Evolutionary conservation across 352 stramenopile species (phyloP).

Genomic region (Globisporangium canariense): DNA sequence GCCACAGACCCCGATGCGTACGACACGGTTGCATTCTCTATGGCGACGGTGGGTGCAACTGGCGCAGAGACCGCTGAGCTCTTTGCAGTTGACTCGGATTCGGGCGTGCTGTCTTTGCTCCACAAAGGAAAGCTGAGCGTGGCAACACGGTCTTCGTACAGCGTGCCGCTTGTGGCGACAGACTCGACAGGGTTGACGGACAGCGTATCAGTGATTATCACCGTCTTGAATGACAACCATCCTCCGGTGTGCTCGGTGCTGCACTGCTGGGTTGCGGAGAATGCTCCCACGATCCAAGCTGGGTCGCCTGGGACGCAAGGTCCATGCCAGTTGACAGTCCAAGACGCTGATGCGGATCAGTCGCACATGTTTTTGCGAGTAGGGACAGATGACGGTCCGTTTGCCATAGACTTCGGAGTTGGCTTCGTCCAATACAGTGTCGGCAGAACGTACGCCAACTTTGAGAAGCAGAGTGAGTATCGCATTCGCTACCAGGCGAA

Average conservation of each 20-base stretch:
- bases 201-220: constrained; percentile 19
- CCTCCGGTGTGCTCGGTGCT: constrained; percentile 34
- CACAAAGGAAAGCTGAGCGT: constrained; percentile 11
- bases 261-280: constrained; percentile 63
- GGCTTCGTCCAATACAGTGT: constrained; percentile 30
- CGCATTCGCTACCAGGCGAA: constrained; percentile 44
- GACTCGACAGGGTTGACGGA: constrained; percentile 20
- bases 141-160: not conserved
- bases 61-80: not conserved
- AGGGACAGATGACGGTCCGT: constrained; percentile 11
- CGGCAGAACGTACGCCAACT: constrained; percentile 31
- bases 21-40: constrained; percentile 28
- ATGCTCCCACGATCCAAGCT: constrained; percentile 27
- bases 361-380: constrained; percentile 46
- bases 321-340: constrained; percentile 29
- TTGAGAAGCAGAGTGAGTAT: constrained; percentile 38
- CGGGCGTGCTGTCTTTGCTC: constrained; percentile 4
- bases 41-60: not conserved
- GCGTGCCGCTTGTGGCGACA: not conserved
- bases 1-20: constrained; percentile 37
- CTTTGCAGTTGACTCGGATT: constrained; percentile 2
- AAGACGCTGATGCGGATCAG: constrained; percentile 40
- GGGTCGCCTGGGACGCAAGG: constrained; percentile 35
- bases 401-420: constrained; percentile 23
- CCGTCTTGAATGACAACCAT: constrained; percentile 49